Evolutionary conservation across 1,139 yeast species (phyloP).

Genomic region (Saccharomycopsis hybrid): DNA sequence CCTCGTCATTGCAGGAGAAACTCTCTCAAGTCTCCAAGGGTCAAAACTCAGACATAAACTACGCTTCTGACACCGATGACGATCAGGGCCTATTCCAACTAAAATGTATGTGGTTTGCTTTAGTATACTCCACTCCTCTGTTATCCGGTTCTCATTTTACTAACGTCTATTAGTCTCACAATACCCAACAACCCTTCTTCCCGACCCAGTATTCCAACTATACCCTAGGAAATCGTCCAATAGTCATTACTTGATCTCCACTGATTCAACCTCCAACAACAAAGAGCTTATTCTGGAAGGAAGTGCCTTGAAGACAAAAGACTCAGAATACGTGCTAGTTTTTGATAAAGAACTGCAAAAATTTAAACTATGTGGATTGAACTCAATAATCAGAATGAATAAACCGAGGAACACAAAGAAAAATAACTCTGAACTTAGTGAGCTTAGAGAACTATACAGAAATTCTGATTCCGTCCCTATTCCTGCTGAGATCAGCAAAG

Average conservation of each 20-base stretch:
- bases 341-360: not conserved
- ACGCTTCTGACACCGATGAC: not conserved
- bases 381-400: constrained; percentile 11
- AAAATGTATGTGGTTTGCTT: not conserved
- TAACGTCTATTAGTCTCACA: constrained; percentile 4
- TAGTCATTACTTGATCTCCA: constrained; percentile 9
- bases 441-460: constrained; percentile 6
- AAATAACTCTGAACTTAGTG: constrained; percentile 8
- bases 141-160: not conserved
- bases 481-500: not conserved
- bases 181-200: constrained; percentile 1
- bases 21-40: not conserved
- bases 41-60: not conserved
- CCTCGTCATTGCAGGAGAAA: constrained; percentile 1
- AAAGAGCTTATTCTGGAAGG: constrained; percentile 14
- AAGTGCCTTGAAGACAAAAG: constrained; percentile 11
- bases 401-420: constrained; percentile 16
- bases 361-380: constrained; percentile 7
- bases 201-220: constrained; percentile 4
- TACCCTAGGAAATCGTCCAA: constrained; percentile 3
- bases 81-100: constrained; percentile 8
- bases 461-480: not conserved
- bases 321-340: constrained; percentile 9
- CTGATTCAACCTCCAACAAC: constrained; percentile 1
- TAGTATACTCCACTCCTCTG: too few species aligned